Evolutionary conservation across 2,329 filamentous ascomycete genomes (phyloP), one percentile per base, ranked within the genome.

Genomic region (Graphilbum sp.): DNA sequence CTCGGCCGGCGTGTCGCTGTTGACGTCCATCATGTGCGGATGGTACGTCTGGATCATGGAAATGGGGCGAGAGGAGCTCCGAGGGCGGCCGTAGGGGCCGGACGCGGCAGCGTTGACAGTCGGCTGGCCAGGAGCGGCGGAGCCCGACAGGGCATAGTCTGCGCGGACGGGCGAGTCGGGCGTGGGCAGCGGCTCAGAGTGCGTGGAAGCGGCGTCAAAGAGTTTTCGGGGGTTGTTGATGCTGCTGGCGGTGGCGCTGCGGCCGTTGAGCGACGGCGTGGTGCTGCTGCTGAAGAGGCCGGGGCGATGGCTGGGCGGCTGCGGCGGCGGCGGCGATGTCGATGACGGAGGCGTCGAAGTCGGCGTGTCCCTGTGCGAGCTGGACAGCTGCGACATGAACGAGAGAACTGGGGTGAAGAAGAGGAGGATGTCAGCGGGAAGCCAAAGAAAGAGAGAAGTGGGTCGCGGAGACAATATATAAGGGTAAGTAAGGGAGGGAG

Each of bases 1-100:
- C 66, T 98, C 90, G 29, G 90, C 86, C 45, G 90, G 75, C 23
- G 84, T 93, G 54, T 95, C 85, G 52, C n/a, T n/a, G n/a, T 73
- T 75, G 46, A 90, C 69, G 52, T 93, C 83, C 78, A 93, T 86
- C 56, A 86, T 61, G 52, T 80, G 81, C 52, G 86, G 84, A 49
- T 86, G 79, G 58, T 87, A 87, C 43, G 81, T 76, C 56, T 90
- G 79, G 36, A 88, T 68, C 70, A 93, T 90, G 44, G 86, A 94
- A 58, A 80, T 64, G 25, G 86, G 86, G 43, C 87, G 72, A 9
- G 80, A 79, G 32, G 54, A 61, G 49, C 58, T 69, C 52, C 64
- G 62, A 45, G 59, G 59, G 44, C 59, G 61, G 36, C 55, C 54
- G 39, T 54, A 57, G 18, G 60, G 58, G 46, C 55, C 62, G 41